These are phyloP conservation scores for Ulota crispa DNA, from an alignment of 225 moss, liverwort and hornwort genomes.

Conservation along the genomic window DNA sequence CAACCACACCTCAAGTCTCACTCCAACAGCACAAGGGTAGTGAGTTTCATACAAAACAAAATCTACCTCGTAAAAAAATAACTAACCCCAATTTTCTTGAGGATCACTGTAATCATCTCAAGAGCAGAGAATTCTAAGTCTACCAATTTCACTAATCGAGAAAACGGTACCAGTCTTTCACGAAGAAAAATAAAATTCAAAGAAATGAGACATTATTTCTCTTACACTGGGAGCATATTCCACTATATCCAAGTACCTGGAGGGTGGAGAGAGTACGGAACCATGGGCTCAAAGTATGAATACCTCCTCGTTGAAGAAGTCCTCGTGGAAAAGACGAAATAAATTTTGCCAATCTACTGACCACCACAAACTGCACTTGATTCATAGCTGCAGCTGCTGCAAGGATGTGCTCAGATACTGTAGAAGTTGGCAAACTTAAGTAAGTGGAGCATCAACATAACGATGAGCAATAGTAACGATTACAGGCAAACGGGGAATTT, in stretches of 20 bases:
- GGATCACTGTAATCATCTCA: constrained; percentile 1
- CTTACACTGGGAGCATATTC: neutral
- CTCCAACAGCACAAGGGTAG: neutral
- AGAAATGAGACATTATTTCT: neutral
- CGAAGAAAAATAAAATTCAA: neutral
- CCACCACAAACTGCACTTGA: constrained; percentile 48
- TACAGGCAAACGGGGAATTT: neutral
- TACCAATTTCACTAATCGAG: neutral
- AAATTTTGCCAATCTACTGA: constrained; percentile 66
- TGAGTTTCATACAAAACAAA: constrained; percentile 1
- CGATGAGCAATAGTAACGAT: neutral
- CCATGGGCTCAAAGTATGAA: neutral
- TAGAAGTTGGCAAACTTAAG: constrained; percentile 20
- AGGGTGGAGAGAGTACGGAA: constrained; percentile 1
- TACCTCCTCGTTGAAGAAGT: constrained; percentile 60
- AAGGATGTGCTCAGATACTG: constrained; percentile 70
- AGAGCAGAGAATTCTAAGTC: neutral
- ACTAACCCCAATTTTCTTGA: neutral
- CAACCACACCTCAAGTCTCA: constrained; percentile 6
- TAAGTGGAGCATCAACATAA: neutral
- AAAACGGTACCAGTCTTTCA: constrained; percentile 1
- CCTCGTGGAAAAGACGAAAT: constrained; percentile 69
- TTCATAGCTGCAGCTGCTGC: constrained; percentile 56
- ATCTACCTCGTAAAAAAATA: neutral
- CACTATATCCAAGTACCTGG: constrained; percentile 1